Conservation (phyloP, 306 rosid species). For the Rosa chinensis region DNA sequence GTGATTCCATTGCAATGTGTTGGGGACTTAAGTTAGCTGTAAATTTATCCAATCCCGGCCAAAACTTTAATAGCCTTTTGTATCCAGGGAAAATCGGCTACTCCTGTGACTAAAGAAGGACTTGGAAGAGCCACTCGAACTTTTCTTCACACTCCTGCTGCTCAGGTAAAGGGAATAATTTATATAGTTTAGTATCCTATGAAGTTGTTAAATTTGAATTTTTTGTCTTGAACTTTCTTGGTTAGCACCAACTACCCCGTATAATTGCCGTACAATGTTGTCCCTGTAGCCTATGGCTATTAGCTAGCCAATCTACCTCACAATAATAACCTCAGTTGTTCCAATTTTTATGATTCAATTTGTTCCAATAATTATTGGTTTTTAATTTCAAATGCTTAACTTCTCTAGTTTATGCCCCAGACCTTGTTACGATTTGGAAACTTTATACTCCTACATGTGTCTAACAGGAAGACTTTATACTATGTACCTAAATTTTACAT, state of each 20-base stretch:
- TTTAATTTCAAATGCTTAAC: too few species aligned
- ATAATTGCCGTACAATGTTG: neutral
- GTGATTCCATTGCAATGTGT: neutral
- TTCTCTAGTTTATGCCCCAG: too few species aligned
- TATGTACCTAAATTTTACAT: too few species aligned
- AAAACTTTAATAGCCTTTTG: slow-evolving; percentile 15
- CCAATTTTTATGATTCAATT: too few species aligned
- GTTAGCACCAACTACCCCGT: neutral
- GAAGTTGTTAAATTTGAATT: neutral
- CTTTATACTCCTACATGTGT: too few species aligned
- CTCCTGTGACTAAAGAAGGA: slow-evolving; percentile 67
- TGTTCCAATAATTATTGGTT: too few species aligned
- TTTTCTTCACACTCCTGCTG: slow-evolving; percentile 93
- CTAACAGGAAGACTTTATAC: too few species aligned
- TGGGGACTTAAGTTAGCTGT: neutral
- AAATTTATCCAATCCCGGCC: neutral
- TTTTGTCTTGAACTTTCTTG: neutral
- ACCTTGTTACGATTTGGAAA: too few species aligned
- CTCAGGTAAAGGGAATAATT: slow-evolving; percentile 60
- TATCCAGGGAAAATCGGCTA: slow-evolving; percentile 49
- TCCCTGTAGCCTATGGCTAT: neutral
- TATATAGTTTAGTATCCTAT: neutral
- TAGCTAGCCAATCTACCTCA: too few species aligned
- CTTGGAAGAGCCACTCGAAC: slow-evolving; percentile 96
- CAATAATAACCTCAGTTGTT: too few species aligned